Percentiles rank a stretch among this genome's conserved stretches.
Evolutionary conservation across 2,329 filamentous ascomycete genomes (phyloP).

Genomic region (Aspergillus sp.): DNA sequence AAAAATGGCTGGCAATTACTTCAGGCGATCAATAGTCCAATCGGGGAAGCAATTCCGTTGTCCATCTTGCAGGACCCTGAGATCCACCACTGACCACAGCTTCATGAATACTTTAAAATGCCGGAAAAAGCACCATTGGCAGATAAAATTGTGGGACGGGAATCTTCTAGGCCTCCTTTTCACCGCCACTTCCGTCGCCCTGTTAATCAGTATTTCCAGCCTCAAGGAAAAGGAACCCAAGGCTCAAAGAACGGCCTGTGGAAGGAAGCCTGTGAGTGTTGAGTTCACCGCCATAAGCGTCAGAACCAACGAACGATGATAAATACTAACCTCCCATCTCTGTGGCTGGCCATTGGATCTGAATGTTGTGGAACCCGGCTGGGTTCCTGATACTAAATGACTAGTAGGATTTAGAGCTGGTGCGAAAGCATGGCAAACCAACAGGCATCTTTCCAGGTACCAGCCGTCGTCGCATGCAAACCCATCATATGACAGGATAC

Average conservation of each 20-base stretch:
- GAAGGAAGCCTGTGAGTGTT: background rate
- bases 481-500: background rate
- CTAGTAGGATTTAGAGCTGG: background rate
- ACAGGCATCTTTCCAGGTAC: slow-evolving; percentile 3
- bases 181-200: slow-evolving; percentile 8
- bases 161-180: background rate
- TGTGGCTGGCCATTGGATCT: background rate
- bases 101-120: background rate
- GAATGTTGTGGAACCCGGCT: background rate
- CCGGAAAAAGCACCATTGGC: background rate
- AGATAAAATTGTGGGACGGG: background rate
- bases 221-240: background rate
- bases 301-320: background rate
- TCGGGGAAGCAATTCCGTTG: slow-evolving; percentile 4
- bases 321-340: background rate
- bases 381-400: background rate
- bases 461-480: background rate
- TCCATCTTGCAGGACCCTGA: slow-evolving; percentile 6
- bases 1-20: slow-evolving; percentile 6
- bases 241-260: background rate
- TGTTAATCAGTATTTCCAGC: background rate
- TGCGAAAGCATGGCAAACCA: background rate
- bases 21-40: slow-evolving; percentile 11
- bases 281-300: background rate
- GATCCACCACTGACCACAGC: slow-evolving; percentile 3